A percentile compares a stretch with the other conserved stretches of the same genome.
phyloP scores from a whole-genome alignment of 2,329 filamentous ascomycete species.

The Monilinia polystroma region DNA sequence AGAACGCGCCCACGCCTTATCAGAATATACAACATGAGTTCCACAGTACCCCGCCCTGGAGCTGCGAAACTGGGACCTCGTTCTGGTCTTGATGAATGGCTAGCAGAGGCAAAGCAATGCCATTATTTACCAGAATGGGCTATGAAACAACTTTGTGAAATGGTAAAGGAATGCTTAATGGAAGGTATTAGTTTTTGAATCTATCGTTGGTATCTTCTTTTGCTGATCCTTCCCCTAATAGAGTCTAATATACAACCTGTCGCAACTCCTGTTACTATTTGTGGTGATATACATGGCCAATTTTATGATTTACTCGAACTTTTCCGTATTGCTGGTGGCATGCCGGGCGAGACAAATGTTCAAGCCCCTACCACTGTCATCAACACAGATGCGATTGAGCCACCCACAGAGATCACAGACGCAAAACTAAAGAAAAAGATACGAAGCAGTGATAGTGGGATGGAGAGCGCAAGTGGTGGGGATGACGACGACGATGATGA shows the following conservation, averaged over 20 bases:
- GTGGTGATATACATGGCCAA: conserved; percentile 97
- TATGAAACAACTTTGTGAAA: conserved; percentile 99
- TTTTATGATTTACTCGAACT: conserved; percentile 98
- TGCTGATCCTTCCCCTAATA: conserved; percentile 43
- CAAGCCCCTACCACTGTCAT: conserved; percentile 74
- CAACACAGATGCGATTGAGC: conserved; percentile 87
- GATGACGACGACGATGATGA: conserved; percentile 52
- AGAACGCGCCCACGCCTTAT: background rate
- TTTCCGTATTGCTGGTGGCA: conserved; percentile 93
- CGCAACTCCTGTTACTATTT: conserved; percentile 91
- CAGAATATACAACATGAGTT: conserved; percentile 22
- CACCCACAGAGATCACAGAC: conserved; percentile 83
- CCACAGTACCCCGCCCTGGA: conserved; percentile 69
- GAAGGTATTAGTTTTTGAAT: conserved; percentile 63
- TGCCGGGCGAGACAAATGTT: conserved; percentile 79
- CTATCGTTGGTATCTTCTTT: background rate
- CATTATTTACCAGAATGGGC: conserved; percentile 93
- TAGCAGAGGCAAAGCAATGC: conserved; percentile 94
- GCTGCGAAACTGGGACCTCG: conserved; percentile 81
- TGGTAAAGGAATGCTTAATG: conserved; percentile 98
- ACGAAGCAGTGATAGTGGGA: conserved; percentile 54
- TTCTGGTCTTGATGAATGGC: conserved; percentile 91
- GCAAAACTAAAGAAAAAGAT: conserved; percentile 86
- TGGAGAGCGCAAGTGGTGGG: conserved; percentile 50
- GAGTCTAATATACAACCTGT: conserved; percentile 99